Conservation (phyloP, 2,329 filamentous ascomycete species). For the Hymenotorrendiella dingleyae region DNA sequence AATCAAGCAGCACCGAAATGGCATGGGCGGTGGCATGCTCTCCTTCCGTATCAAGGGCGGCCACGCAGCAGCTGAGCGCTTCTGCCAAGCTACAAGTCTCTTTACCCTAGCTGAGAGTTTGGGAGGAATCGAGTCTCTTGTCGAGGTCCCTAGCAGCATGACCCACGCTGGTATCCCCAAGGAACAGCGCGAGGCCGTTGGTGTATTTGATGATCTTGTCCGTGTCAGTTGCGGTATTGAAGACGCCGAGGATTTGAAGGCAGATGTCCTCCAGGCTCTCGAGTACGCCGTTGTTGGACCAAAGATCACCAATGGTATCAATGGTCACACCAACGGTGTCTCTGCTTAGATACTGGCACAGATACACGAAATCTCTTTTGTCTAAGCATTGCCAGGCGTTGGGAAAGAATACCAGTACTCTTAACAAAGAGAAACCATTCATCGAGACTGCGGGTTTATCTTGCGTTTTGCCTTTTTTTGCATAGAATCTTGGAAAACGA, state of each 20-base stretch:
- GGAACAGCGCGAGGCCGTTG: conserved; percentile 84
- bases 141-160: conserved; percentile 92
- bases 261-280: conserved; percentile 77
- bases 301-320: conserved; percentile 28
- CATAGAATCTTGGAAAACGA: too few relatives aligned
- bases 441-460: too few relatives aligned
- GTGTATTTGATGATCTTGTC: conserved; percentile 91
- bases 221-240: conserved; percentile 92
- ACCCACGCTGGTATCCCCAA: conserved; percentile 92
- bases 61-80: conserved; percentile 76
- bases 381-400: too few relatives aligned
- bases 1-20: conserved; percentile 84
- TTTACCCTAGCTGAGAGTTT: conserved; percentile 92
- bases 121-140: conserved; percentile 85
- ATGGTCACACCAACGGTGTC: conserved; percentile 5
- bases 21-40: conserved; percentile 95
- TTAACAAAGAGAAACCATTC: too few relatives aligned
- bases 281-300: conserved; percentile 59
- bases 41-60: conserved; percentile 92
- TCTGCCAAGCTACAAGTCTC: conserved; percentile 83
- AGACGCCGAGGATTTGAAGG: conserved; percentile 76
- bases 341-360: neutral
- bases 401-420: too few relatives aligned
- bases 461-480: too few relatives aligned
- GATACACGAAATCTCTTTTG: too few relatives aligned